Evolutionary conservation across 306 rosid species (phyloP).

Genomic region (Arachis stenosperma): DNA sequence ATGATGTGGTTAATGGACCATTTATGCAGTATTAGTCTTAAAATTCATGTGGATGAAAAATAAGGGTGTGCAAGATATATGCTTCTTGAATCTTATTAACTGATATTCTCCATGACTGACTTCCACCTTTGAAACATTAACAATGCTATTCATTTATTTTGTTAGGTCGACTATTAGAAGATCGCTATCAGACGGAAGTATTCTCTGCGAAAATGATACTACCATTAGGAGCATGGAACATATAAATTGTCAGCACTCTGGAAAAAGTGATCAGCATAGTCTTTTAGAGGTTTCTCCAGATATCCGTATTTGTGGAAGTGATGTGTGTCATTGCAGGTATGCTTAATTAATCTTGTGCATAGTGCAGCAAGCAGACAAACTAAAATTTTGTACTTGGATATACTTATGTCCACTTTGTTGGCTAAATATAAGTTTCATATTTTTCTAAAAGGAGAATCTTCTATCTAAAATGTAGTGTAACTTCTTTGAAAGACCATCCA

Average conservation of each 20-base stretch:
- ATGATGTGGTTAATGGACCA: background rate
- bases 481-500: background rate
- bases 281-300: slow-evolving; percentile 64
- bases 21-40: slow-evolving; percentile 13
- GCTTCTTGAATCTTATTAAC: slow-evolving; percentile 13
- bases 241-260: slow-evolving; percentile 49
- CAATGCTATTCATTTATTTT: slow-evolving; percentile 34
- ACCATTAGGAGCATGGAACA: slow-evolving; percentile 44
- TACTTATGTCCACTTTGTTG: slow-evolving; percentile 8
- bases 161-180: slow-evolving; percentile 73
- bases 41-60: slow-evolving; percentile 27
- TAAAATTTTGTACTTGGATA: slow-evolving; percentile 23
- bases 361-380: slow-evolving; percentile 1
- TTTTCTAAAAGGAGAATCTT: slow-evolving; percentile 10
- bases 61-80: background rate
- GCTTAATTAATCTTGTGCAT: slow-evolving; percentile 34
- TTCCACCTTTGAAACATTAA: slow-evolving; percentile 3
- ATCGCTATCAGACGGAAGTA: slow-evolving; percentile 89
- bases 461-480: slow-evolving; percentile 15
- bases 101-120: slow-evolving; percentile 23
- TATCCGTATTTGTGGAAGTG: slow-evolving; percentile 56
- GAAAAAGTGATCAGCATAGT: slow-evolving; percentile 35
- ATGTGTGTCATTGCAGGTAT: slow-evolving; percentile 70
- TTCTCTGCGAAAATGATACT: slow-evolving; percentile 57
- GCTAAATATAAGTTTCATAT: background rate